Base-by-base conservation (phyloP, 768 basidiomycete genomes). In the Porpolomopsis calyptriformis region DNA sequence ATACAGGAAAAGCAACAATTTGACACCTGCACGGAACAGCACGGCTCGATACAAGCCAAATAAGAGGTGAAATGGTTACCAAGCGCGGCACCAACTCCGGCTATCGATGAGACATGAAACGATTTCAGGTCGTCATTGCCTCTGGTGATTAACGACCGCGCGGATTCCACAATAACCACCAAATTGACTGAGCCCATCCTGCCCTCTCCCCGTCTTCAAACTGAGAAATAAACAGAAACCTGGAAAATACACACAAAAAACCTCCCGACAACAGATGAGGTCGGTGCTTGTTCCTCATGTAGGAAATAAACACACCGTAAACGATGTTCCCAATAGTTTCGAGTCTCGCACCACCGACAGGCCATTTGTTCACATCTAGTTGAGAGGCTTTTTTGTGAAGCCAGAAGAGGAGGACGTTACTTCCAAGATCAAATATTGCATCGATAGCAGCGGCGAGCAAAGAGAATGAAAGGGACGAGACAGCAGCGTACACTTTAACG, bases 181-280 rank as follows among this genome's bases (percentile, higher is more conserved):
- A 97, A 64, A 64, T 94, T 97, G 53, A 94, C 92, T 3, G 86
- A 78, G 46, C 77, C 78, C 92, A 96, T 97, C 40, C 90, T 89
- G 50, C 18, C 38, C 43, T 29, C 12, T 53, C 37, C 7, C 29
- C 36, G 36, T 43, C 4, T n/a, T 18, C 41, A 39, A n/a, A 14
- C 37, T 31, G 6, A 29, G 40, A 23, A 16, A 49, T 40, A 11
- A 5, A 43, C 37, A n/a, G 40, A 11, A 16, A 14, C 40, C 24
- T 50, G 39, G 47, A 40, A 50, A 50, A 52, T 23, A 31, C 57
- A 37, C 52, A 77, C 77, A 75, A 51, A 47, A 69, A 70, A 46
- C 78, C 80, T 80, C 50, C 6, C 25, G 27, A n/a, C 27, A 42
- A 49, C 47, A 41, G 19, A 39, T 38, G 19, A 18, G 22, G n/a